A percentile compares a stretch with the other conserved stretches of the same genome.
These are phyloP conservation scores for Annulohypoxylon bovei DNA, from an alignment of 495 filamentous ascomycete genomes.

Conservation along the genomic window DNA sequence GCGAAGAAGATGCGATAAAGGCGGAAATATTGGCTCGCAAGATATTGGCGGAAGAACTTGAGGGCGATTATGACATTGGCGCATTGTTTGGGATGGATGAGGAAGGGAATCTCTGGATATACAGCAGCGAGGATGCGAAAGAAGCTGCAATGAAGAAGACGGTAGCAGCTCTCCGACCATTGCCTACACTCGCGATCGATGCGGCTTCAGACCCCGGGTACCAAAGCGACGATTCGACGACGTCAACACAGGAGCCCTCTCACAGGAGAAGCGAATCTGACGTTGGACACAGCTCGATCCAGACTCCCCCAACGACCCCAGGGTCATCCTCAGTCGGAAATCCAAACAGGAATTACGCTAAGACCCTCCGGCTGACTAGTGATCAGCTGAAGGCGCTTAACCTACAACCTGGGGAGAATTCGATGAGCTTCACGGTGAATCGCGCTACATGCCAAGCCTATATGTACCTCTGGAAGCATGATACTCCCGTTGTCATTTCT, in stretches of 20 bases:
- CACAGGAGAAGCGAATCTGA: constrained; percentile 73
- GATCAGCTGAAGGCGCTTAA: constrained; percentile 91
- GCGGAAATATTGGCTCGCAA: constrained; percentile 95
- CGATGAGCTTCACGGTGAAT: constrained; percentile 96
- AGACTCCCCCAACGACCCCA: constrained; percentile 83
- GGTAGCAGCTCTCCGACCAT: constrained; percentile 57
- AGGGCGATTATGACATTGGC: constrained; percentile 95
- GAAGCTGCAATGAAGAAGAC: constrained; percentile 68
- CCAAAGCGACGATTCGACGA: constrained; percentile 74
- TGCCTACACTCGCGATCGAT: constrained; percentile 67
- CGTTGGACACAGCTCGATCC: constrained; percentile 69
- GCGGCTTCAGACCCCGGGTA: constrained; percentile 93
- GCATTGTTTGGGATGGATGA: constrained; percentile 94
- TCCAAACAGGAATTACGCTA: constrained; percentile 87
- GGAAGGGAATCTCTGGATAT: constrained; percentile 97
- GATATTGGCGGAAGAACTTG: constrained; percentile 91
- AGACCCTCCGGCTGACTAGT: constrained; percentile 95
- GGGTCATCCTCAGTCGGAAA: constrained; percentile 67
- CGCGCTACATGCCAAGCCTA: constrained; percentile 87
- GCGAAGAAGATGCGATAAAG: constrained; percentile 87
- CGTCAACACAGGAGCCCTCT: constrained; percentile 45
- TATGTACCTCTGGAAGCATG: constrained; percentile 93
- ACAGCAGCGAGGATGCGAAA: constrained; percentile 96
- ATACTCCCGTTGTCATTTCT: constrained; percentile 93
- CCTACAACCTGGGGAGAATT: constrained; percentile 84